These are phyloP conservation scores for Stevia rebaudiana DNA, from an alignment of 140 eudicot genomes.

Conservation along the genomic window DNA sequence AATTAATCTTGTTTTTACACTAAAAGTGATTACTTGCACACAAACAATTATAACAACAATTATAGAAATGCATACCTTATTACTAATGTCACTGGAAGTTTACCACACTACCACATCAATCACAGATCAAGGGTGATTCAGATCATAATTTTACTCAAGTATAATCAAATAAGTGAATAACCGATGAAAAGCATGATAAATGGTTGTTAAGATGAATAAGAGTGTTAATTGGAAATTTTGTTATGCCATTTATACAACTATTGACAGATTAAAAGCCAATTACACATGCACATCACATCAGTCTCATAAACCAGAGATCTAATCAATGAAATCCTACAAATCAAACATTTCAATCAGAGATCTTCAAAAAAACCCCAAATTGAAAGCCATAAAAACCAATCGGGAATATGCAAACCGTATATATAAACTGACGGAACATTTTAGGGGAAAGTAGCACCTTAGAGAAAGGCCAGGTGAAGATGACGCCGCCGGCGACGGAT, in stretches of 20 bases:
- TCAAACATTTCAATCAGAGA: not conserved
- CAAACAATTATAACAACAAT: not conserved
- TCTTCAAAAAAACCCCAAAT: not conserved
- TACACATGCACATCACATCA: not conserved
- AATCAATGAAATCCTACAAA: not conserved
- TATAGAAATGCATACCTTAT: not conserved
- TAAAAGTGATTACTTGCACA: not conserved
- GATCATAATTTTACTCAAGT: not conserved
- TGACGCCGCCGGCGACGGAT: slow-evolving; percentile 45
- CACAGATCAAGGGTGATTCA: not conserved
- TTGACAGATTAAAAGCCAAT: not conserved
- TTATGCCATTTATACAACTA: not conserved
- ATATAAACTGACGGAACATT: not conserved
- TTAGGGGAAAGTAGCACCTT: slow-evolving; percentile 24
- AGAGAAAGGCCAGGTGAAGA: slow-evolving; percentile 50
- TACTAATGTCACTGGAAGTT: not conserved
- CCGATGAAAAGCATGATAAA: slow-evolving; percentile 3
- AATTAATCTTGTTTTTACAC: not conserved
- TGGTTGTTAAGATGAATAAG: not conserved
- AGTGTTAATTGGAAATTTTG: no score
- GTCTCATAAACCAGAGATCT: not conserved
- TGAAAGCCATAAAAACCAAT: not conserved
- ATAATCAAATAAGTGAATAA: not conserved
- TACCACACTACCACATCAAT: not conserved
- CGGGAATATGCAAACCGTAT: not conserved